Conservation (phyloP, 306 rosid species). For the Ceratonia siliqua region DNA sequence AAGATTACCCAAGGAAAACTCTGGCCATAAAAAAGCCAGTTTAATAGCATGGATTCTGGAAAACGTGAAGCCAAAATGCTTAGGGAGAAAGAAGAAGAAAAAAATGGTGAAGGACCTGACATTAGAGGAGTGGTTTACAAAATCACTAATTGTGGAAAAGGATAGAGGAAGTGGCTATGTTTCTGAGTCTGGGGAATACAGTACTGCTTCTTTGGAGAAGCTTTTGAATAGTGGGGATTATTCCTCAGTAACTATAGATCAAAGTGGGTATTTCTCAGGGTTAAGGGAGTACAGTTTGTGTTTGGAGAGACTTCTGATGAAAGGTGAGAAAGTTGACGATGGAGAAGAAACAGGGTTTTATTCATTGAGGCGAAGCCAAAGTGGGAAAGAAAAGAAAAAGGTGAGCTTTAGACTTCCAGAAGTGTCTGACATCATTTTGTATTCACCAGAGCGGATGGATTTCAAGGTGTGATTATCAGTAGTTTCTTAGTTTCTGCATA, state of each 20-base stretch:
- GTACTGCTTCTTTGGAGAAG: not conserved
- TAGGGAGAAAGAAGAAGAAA: slow-evolving; percentile 16
- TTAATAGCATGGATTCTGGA: not conserved
- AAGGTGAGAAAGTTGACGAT: slow-evolving; percentile 33
- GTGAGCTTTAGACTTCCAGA: slow-evolving; percentile 46
- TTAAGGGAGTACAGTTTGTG: slow-evolving; percentile 14
- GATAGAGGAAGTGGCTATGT: not conserved
- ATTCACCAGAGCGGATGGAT: slow-evolving; percentile 28
- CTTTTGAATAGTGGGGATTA: not conserved
- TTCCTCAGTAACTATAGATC: not conserved
- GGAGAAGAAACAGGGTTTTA: slow-evolving; percentile 35
- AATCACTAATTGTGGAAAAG: slow-evolving; percentile 27
- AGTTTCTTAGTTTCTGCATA: not conserved
- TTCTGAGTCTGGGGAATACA: not conserved
- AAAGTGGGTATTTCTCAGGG: not conserved
- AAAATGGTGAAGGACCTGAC: slow-evolving; percentile 22
- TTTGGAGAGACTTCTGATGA: slow-evolving; percentile 35
- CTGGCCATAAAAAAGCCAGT: not conserved
- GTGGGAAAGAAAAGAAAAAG: slow-evolving; percentile 39
- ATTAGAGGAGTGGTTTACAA: slow-evolving; percentile 42
- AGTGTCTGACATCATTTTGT: slow-evolving; percentile 49
- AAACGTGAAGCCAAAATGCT: slow-evolving; percentile 40
- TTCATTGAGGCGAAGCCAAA: slow-evolving; percentile 28
- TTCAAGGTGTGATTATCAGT: not conserved
- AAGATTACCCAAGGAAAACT: slow-evolving; percentile 13